phyloP scores from a whole-genome alignment of 768 basidiomycete species.

The Mycena vulgaris region DNA sequence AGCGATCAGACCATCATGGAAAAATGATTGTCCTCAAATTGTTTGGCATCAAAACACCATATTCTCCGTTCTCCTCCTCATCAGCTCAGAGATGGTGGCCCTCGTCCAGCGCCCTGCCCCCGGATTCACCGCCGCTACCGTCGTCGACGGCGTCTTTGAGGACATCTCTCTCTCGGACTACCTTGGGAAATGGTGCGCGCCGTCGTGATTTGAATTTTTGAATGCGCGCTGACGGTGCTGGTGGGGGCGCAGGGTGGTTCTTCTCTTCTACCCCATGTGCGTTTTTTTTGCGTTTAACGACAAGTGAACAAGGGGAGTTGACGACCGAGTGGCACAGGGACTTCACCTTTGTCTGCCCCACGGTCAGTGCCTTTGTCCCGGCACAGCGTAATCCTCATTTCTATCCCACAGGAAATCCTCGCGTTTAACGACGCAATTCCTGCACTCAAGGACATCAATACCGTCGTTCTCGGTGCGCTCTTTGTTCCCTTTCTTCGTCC shows the following conservation, averaged over 20 bases:
- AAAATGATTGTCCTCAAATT: no score
- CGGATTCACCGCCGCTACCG: conserved; percentile 80
- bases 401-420: conserved; percentile 78
- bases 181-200: conserved; percentile 84
- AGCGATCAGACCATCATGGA: no score
- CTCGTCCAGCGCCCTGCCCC: conserved; percentile 91
- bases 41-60: no score
- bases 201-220: not conserved
- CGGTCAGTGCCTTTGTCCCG: conserved; percentile 52
- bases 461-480: conserved; percentile 79
- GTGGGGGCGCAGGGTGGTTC: conserved; percentile 77
- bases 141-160: conserved; percentile 84
- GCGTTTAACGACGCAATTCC: conserved; percentile 93
- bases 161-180: conserved; percentile 82
- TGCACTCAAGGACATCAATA: conserved; percentile 80
- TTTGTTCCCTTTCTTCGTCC: not conserved
- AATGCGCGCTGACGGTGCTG: conserved; percentile 17
- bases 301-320: not conserved
- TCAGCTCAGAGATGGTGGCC: conserved; percentile 68
- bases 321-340: conserved; percentile 64
- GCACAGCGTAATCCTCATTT: not conserved
- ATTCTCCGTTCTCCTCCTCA: no score
- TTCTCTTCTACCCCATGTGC: conserved; percentile 95
- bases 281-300: conserved; percentile 41
- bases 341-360: conserved; percentile 94